Evolutionary conservation across 257 asterid species (phyloP).

Genomic region (Gentiana straminea): DNA sequence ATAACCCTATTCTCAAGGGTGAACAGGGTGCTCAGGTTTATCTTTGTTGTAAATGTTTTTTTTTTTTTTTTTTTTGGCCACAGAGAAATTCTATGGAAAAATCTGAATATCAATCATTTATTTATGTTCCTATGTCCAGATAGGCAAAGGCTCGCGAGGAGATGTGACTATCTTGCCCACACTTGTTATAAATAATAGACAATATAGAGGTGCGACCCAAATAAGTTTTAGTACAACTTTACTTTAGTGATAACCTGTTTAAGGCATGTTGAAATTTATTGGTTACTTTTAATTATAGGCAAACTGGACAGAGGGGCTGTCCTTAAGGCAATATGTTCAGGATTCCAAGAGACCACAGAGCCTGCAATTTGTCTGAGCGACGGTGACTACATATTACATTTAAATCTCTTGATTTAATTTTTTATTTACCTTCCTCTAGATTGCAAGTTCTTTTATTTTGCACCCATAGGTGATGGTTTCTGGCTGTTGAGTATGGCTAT

Average conservation of each 20-base stretch:
- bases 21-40: constrained; percentile 51
- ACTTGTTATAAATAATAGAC: constrained; percentile 47
- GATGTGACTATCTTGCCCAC: constrained; percentile 65
- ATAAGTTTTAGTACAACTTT: not conserved
- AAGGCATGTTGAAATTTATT: not conserved
- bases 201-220: constrained; percentile 40
- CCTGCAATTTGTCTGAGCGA: constrained; percentile 48
- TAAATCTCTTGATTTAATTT: constrained; percentile 1
- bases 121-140: constrained; percentile 19
- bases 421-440: not conserved
- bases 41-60: not conserved
- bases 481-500: not conserved
- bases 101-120: not conserved
- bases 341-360: constrained; percentile 59
- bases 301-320: constrained; percentile 59
- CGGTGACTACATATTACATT: constrained; percentile 22
- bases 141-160: constrained; percentile 52
- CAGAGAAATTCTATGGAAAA: not conserved
- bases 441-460: not conserved
- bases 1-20: constrained; percentile 56
- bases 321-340: constrained; percentile 56
- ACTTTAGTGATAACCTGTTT: not conserved
- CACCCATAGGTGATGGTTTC: not conserved
- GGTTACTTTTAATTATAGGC: constrained; percentile 20
- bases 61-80: not conserved